Evolutionary conservation across 2,329 filamentous ascomycete species (phyloP).

Genomic region (Fusarium sp.): DNA sequence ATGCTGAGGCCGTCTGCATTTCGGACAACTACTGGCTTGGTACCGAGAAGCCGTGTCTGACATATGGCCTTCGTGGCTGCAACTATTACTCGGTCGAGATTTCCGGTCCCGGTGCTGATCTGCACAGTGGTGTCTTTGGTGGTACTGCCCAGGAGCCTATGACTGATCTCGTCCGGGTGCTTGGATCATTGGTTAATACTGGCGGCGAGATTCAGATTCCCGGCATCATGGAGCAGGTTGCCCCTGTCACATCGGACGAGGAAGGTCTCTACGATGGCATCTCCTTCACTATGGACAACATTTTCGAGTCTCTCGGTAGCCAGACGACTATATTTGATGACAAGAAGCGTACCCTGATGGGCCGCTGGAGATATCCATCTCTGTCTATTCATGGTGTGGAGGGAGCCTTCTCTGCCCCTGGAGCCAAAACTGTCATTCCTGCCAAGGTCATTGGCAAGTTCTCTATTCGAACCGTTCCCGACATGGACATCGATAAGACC

Average conservation of each 20-base stretch:
- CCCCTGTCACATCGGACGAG: conserved; percentile 86
- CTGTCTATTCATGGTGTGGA: conserved; percentile 95
- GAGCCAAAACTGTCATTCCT: conserved; percentile 98
- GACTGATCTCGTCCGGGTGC: conserved; percentile 88
- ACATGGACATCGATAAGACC: conserved; percentile 94
- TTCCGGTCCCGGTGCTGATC: conserved; percentile 88
- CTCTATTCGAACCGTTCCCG: conserved; percentile 94
- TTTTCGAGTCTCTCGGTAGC: conserved; percentile 91
- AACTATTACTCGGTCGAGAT: conserved; percentile 97
- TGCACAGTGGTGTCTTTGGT: conserved; percentile 97
- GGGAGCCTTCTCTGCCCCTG: conserved; percentile 90
- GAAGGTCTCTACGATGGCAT: conserved; percentile 88
- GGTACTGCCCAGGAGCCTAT: conserved; percentile 97
- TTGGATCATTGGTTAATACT: conserved; percentile 86
- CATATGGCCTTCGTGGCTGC: conserved; percentile 95
- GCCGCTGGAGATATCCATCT: conserved; percentile 93
- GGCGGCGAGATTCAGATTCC: conserved; percentile 93
- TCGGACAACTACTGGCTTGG: conserved; percentile 99
- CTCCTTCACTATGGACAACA: conserved; percentile 94
- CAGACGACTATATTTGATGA: conserved; percentile 85
- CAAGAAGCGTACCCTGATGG: conserved; percentile 94
- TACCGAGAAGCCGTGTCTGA: conserved; percentile 97
- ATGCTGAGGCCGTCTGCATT: conserved; percentile 96
- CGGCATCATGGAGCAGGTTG: conserved; percentile 94
- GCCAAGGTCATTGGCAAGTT: conserved; percentile 99